phyloP scores from a whole-genome alignment of 176 grass and related monocot species.

The Oryza nivara region DNA sequence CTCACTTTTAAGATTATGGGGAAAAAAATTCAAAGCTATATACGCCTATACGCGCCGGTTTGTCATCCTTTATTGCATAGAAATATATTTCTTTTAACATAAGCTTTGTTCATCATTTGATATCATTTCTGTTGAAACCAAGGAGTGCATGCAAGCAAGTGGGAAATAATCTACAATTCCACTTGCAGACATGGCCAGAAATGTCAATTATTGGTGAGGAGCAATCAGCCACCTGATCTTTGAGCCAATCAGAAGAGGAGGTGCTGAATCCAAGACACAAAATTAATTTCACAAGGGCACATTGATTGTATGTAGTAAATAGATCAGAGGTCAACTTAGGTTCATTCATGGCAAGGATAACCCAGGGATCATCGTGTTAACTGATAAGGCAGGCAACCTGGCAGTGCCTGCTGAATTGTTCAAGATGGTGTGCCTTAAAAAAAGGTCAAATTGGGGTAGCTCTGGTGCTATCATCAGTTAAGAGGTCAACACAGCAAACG shows the following conservation, averaged over 20 bases:
- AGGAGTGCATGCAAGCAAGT: constrained; percentile 16
- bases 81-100: constrained; percentile 3
- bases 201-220: constrained; percentile 42
- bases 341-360: constrained; percentile 49
- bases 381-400: constrained; percentile 35
- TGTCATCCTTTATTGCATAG: background rate
- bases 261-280: constrained; percentile 32
- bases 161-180: constrained; percentile 26
- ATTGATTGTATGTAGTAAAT: constrained; percentile 24
- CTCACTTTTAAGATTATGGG: constrained; percentile 9
- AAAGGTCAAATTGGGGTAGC: constrained; percentile 10
- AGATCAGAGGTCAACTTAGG: constrained; percentile 43
- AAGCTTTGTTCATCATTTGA: background rate
- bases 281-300: background rate
- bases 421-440: background rate
- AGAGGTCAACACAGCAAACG: constrained; percentile 35
- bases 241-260: constrained; percentile 13
- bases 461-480: constrained; percentile 14
- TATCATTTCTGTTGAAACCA: background rate
- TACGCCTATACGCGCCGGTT: background rate
- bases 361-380: background rate
- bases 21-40: background rate
- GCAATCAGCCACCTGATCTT: constrained; percentile 21
- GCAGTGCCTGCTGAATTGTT: constrained; percentile 32
- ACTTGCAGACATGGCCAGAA: background rate